Evolutionary conservation across 2,329 filamentous ascomycete species (phyloP), one percentile per base, ranked within the genome.

Genomic region (Microcyclosporella mali): DNA sequence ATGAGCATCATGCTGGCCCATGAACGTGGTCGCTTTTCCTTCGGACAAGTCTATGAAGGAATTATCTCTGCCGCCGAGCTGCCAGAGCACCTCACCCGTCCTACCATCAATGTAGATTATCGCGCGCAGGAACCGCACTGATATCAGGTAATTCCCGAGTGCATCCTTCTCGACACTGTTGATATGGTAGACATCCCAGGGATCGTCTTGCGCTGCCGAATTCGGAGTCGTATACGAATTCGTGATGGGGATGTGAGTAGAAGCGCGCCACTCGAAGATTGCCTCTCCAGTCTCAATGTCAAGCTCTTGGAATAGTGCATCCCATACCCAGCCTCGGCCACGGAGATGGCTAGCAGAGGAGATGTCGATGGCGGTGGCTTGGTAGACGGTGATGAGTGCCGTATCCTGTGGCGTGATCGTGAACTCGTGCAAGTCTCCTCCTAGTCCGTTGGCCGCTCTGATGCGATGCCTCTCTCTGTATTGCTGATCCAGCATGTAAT

Each of bases 181-280:
- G 59, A 79, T 70, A 56, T 78, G 74, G 56, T 74, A 75, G 55
- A 67, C 75, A 50, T 77, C 74, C 59, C 67, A 76, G 0, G 70
- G 68, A 19, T 70, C 68, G n/a, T 63, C 62, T 15, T 68, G 65
- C 11, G 66, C 55, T 2, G 53, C 57, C 0, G n/a, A 66, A 64
- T 31, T 65, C 18, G 50, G 47, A 27, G 65, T 60, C 19, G 57
- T 56, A 11, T 56, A 61, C 4, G 56, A 58, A 65, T 72, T 70
- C 30, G 66, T 63, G 3, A 72, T 68, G 14, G 63, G 59, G 30
- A 76, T 63, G 55, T 79, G 72, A 30, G 78, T 73, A 1, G 78
- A 63, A 46, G 71, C 73, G 28, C 66, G 67, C 77, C 77, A 80
- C 50, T 80, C 72, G 50, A 79, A 80, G 6, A 78, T 47, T 2